Evolutionary conservation across 768 basidiomycete species (phyloP).

Genomic region (Termitomyces sp.): DNA sequence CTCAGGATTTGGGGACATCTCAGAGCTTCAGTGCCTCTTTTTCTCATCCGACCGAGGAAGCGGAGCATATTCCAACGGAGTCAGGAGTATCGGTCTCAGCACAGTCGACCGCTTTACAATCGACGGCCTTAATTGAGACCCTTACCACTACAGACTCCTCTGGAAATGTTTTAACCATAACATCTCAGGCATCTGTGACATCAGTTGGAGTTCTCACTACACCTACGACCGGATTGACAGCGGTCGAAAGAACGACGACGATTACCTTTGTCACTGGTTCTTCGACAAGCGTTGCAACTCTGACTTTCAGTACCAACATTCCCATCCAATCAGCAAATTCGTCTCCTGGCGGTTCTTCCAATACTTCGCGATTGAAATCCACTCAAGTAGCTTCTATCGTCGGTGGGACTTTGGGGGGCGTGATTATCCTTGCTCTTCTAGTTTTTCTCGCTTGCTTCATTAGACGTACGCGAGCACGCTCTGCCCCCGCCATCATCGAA

Average conservation of each 20-base stretch:
- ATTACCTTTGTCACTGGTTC: conserved; percentile 4
- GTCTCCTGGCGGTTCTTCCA: not conserved
- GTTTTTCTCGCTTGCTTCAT: not conserved
- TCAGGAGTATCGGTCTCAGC: not conserved
- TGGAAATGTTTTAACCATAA: not conserved
- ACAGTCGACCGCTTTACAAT: not conserved
- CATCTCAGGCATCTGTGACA: not conserved
- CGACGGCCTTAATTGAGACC: not conserved
- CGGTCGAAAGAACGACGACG: conserved; percentile 3
- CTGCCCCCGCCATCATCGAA: not conserved
- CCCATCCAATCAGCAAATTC: conserved; percentile 2
- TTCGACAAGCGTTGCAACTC: not conserved
- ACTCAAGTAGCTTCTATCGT: not conserved
- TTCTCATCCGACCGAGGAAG: not conserved
- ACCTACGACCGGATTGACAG: not conserved
- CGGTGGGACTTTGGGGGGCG: conserved; percentile 3
- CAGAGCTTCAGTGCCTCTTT: not conserved
- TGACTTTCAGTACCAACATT: conserved; percentile 2
- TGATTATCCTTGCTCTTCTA: not conserved
- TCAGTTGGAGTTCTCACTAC: not conserved
- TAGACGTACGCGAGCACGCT: not conserved
- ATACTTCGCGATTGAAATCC: not conserved
- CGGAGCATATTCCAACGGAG: not conserved
- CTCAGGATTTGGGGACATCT: not conserved
- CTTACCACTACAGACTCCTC: not conserved